A percentile compares a stretch with the other conserved stretches of the same genome.
Conservation (phyloP, 257 asterid genomes). For the Nemophila menziesii region DNA sequence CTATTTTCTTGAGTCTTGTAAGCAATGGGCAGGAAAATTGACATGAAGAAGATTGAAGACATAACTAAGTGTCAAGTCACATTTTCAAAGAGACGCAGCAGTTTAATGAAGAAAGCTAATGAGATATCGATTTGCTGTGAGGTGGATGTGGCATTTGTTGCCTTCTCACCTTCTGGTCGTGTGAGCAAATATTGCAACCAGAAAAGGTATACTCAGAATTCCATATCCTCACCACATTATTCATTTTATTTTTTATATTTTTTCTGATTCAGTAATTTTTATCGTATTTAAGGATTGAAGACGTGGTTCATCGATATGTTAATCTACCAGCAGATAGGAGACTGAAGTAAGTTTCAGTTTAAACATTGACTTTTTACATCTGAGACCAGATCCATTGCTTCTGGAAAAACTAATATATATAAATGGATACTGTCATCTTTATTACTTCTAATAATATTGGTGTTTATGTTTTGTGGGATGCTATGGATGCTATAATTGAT, state of each 20-base stretch:
- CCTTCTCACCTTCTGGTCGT: slow-evolving; percentile 50
- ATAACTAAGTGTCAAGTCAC: slow-evolving; percentile 48
- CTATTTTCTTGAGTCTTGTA: neutral
- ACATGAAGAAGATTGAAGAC: slow-evolving; percentile 42
- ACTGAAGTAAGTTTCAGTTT: slow-evolving; percentile 20
- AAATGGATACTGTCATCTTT: neutral
- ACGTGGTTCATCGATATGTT: slow-evolving; percentile 28
- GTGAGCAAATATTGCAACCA: slow-evolving; percentile 31
- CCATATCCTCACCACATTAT: neutral
- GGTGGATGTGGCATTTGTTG: slow-evolving; percentile 35
- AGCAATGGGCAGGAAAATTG: slow-evolving; percentile 46
- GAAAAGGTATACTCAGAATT: slow-evolving; percentile 15
- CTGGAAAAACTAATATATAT: too few species aligned
- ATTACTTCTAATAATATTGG: neutral
- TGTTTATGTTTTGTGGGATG: neutral
- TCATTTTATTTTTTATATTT: neutral
- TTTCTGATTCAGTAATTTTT: too few species aligned
- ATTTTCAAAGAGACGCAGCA: slow-evolving; percentile 46
- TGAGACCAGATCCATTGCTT: neutral
- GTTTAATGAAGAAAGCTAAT: slow-evolving; percentile 37
- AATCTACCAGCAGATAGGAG: slow-evolving; percentile 32
- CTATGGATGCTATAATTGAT: neutral
- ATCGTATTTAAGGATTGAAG: slow-evolving; percentile 30
- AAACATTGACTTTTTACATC: neutral
- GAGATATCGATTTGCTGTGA: slow-evolving; percentile 36